Base-by-base conservation (phyloP, 1,284 basidiomycete genomes). In the Ustilago trichophora region DNA sequence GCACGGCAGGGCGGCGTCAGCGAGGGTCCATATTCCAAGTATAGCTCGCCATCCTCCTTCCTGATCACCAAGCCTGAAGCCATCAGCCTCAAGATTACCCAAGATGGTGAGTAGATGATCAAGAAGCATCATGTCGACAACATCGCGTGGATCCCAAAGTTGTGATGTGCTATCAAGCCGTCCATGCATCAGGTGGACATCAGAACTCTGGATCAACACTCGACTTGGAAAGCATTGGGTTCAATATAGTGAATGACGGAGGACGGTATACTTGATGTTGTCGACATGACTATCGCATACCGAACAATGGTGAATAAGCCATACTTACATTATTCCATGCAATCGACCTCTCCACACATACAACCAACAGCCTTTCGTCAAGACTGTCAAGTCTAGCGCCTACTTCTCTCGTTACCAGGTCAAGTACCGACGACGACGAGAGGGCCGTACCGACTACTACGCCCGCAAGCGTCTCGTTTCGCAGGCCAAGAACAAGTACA, bases 401-500 rank as follows among this genome's bases (percentile, higher is more conserved):
- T 98, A 98, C 90, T 96, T 92, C 86, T 95, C 92, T 70, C 89
- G 94, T 73, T 97, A 91, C 88, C 75, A 76, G 70, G 73, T 75
- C 72, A 82, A 82, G 76, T 82, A 82, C 85, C 91, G 94, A 82
- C 87, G 94, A 81, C 72, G 78, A 47, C 64, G 78, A 47, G 96
- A 98, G 86, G 96, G 96, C 66, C 96, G 93, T 86, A 99, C 96
- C 75, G 96, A 98, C 84, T 98, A 98, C 88, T 96, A 98, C 82
- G 95, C 95, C 60, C 91, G 95, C 79, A 95, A 96, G 86, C 90
- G 93, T 78, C 87, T 98, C 55, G 88, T 97, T 73, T 89, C 91
- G 58, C 96, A 99, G 88, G 93, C 95, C 73, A 99, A 98, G 88
- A 98, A 98, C 90, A 98, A 98, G 87, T 98, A 98, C 53, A 95